Evolutionary conservation across 805 yeast genomes (phyloP), one percentile per base, ranked within the genome.

Genomic region (Saccharomycopsis lassenensis): DNA sequence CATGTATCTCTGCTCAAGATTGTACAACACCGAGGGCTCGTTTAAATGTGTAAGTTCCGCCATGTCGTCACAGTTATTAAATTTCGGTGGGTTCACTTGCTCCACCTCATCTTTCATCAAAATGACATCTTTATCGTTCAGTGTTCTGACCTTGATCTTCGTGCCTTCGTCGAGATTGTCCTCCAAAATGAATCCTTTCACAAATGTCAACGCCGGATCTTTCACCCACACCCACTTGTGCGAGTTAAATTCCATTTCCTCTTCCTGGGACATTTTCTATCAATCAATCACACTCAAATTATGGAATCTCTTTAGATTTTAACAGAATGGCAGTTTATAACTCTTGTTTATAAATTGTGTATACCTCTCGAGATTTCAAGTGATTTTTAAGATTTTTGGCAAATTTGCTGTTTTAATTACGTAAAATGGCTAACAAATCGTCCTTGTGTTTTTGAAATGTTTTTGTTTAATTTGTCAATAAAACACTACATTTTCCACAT

Each of bases 1-100:
- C 41, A 61, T 55, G 57, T 87, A 91, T 48, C 99, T 69, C 34
- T 77, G 60, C 47, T 75, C 71, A 44, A 91, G 57, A 54, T 91
- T 91, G 58, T 85, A 69, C 7, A 91, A 70, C n/a, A 91, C 97
- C 0, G 95, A 81, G 0, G 98, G 94, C 54, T 91, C 99, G 55
- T 89, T 91, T 43, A 91, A 64, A 56, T 78, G 85, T 1, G 99
- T 91, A 45, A 91, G 65, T 48, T 87, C 95, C 0, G 97, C 97
- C 87, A 91, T 84, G 51, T 91, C 95, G 47, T 81, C 76, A 42
- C 93, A 89, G 49, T 75, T 79, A 56, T 91, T 93, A 56, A 91
- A 91, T 47, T 82, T 81, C 6, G 77, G 65, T 1, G 99, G 98
- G 52, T 91, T 91, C 35, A 87, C 84, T 49, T 71, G 74, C 46